Conservation (phyloP, 1,284 basidiomycete genomes). For the Malassezia pachydermatis region DNA sequence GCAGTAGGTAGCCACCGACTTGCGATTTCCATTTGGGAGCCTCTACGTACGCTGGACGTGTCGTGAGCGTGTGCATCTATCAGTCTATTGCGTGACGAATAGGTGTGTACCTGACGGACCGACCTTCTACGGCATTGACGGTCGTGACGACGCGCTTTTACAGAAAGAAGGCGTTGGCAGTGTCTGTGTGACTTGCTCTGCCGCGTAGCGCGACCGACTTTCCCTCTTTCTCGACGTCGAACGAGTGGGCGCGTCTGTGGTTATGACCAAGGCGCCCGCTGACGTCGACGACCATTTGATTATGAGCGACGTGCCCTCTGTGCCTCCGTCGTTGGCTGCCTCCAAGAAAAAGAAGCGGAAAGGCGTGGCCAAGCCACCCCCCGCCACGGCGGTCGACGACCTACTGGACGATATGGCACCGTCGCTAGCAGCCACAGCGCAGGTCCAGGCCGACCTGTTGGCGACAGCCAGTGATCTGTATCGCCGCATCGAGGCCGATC, state of each 20-base stretch:
- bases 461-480: constrained; percentile 45
- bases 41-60: too few relatives aligned
- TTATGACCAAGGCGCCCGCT: constrained; percentile 15
- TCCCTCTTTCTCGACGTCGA: too few relatives aligned
- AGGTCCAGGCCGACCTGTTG: constrained; percentile 43
- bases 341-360: constrained; percentile 17
- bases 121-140: too few relatives aligned
- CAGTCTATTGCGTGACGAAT: too few relatives aligned
- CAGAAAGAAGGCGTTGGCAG: too few relatives aligned
- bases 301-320: background rate
- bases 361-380: constrained; percentile 1
- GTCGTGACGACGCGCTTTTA: too few relatives aligned
- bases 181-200: too few relatives aligned
- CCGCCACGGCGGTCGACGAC: background rate
- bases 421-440: constrained; percentile 30
- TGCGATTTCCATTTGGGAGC: too few relatives aligned
- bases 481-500: constrained; percentile 44
- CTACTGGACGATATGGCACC: constrained; percentile 3
- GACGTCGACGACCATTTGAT: constrained; percentile 1
- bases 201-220: too few relatives aligned
- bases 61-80: too few relatives aligned
- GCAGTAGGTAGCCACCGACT: too few relatives aligned
- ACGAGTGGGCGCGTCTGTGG: constrained; percentile 1
- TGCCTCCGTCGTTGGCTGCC: background rate
- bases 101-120: too few relatives aligned